Evolutionary conservation across 2,329 filamentous ascomycete species (phyloP).

Genomic region (Fusarium nisikadoi): DNA sequence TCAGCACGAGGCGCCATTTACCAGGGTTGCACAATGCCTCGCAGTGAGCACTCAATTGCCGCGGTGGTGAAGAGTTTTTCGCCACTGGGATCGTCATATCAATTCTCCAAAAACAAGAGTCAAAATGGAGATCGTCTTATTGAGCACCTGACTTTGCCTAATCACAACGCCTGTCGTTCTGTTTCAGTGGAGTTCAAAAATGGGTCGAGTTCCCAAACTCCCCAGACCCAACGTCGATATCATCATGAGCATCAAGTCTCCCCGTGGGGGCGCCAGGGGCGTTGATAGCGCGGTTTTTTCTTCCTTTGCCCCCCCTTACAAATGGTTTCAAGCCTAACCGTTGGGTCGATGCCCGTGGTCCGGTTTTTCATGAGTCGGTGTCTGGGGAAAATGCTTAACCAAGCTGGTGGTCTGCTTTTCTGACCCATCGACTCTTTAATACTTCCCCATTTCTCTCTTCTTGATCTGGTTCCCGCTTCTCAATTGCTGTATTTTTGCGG

Average conservation of each 20-base stretch:
- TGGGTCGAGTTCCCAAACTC: neutral
- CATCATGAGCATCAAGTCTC: conserved; percentile 14
- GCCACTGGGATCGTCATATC: conserved; percentile 20
- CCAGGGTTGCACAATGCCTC: neutral
- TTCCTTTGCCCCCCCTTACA: neutral
- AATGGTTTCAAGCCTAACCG: conserved; percentile 8
- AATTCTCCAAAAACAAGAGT: conserved; percentile 1
- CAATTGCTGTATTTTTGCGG: neutral
- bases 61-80: conserved; percentile 1
- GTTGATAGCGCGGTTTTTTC: conserved; percentile 1
- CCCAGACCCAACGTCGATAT: conserved; percentile 13
- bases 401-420: neutral
- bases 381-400: conserved; percentile 16
- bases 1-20: conserved; percentile 6
- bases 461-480: conserved; percentile 6
- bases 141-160: conserved; percentile 6
- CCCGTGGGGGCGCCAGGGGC: conserved; percentile 27
- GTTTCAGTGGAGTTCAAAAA: conserved; percentile 7
- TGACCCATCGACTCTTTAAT: conserved; percentile 20
- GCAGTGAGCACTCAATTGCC: conserved; percentile 2
- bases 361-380: conserved; percentile 3
- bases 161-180: neutral
- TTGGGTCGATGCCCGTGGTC: conserved; percentile 8
- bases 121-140: conserved; percentile 3
- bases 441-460: conserved; percentile 15